A percentile compares a stretch with the other conserved stretches of the same genome.
phyloP scores from a whole-genome alignment of 192 early-diverging fungal species.

The Rhizophlyctis rosea region DNA sequence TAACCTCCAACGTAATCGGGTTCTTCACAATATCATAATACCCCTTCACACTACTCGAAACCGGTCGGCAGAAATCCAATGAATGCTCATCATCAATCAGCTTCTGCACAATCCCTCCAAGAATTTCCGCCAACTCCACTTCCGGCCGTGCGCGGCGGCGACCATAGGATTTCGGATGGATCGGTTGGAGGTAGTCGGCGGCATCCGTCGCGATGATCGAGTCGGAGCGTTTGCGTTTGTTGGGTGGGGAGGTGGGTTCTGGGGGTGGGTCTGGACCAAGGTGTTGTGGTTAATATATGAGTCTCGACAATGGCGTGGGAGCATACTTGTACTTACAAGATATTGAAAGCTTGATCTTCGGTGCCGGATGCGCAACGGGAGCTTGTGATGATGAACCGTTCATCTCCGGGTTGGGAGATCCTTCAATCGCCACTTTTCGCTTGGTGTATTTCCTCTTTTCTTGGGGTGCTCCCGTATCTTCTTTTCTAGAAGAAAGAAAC shows the following conservation, averaged over 20 bases:
- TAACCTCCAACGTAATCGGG: conserved; percentile 52
- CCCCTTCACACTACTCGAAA: conserved; percentile 45
- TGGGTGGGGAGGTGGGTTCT: neutral
- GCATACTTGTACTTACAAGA: too few relatives aligned
- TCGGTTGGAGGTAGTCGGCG: conserved; percentile 2
- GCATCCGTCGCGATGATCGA: conserved; percentile 1
- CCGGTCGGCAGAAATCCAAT: conserved; percentile 46
- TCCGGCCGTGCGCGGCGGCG: conserved; percentile 50
- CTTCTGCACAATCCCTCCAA: conserved; percentile 36
- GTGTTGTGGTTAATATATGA: too few relatives aligned
- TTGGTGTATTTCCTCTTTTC: too few relatives aligned
- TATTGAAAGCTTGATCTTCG: too few relatives aligned
- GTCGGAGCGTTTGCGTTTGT: conserved; percentile 3
- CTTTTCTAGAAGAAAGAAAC: too few relatives aligned
- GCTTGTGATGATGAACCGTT: too few relatives aligned
- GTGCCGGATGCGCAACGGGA: too few relatives aligned
- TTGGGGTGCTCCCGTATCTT: too few relatives aligned
- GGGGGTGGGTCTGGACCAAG: too few relatives aligned
- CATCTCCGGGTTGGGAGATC: too few relatives aligned
- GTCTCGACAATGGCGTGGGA: too few relatives aligned
- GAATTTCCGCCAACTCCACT: conserved; percentile 45
- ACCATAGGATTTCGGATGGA: conserved; percentile 42
- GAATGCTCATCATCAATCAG: conserved; percentile 48
- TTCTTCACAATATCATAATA: conserved; percentile 51
- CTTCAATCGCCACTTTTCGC: too few relatives aligned